These are phyloP conservation scores for Podaxis pistillaris DNA, from an alignment of 768 basidiomycete genomes.

Conservation along the genomic window DNA sequence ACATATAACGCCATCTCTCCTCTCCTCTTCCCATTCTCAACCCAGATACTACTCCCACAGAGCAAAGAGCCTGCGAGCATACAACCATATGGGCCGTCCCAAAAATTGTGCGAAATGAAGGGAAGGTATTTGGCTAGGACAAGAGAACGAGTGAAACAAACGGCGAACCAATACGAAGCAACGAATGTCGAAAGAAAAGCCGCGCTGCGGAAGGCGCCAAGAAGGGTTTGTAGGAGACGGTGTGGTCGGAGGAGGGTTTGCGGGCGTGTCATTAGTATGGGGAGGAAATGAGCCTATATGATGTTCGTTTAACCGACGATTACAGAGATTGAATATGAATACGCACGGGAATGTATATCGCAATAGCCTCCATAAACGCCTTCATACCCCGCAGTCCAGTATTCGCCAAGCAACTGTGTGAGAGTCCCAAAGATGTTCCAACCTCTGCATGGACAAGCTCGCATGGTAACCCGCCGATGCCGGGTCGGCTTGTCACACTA, in stretches of 20 bases:
- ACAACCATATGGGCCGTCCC: slow-evolving; percentile 76
- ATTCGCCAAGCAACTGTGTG: slow-evolving; percentile 61
- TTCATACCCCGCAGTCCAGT: slow-evolving; percentile 47
- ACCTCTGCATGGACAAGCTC: slow-evolving; percentile 68
- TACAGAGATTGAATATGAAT: neutral
- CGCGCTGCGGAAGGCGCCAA: slow-evolving; percentile 62
- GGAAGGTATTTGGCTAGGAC: slow-evolving; percentile 64
- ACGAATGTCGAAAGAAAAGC: slow-evolving; percentile 73
- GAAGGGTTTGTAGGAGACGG: slow-evolving; percentile 38
- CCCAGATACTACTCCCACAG: slow-evolving; percentile 77
- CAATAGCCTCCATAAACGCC: slow-evolving; percentile 62
- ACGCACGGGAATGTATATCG: slow-evolving; percentile 72
- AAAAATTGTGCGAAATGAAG: slow-evolving; percentile 69
- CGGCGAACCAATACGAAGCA: slow-evolving; percentile 64
- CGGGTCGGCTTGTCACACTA: slow-evolving; percentile 47
- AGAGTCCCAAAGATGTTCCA: slow-evolving; percentile 43
- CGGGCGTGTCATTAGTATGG: slow-evolving; percentile 61
- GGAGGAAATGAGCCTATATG: slow-evolving; percentile 68
- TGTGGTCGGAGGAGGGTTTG: slow-evolving; percentile 45
- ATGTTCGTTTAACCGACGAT: neutral
- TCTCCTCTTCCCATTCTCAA: slow-evolving; percentile 67
- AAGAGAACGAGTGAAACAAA: slow-evolving; percentile 69
- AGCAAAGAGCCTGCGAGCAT: slow-evolving; percentile 63
- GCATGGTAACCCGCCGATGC: slow-evolving; percentile 74
- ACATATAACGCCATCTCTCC: slow-evolving; percentile 84